Base-by-base conservation (phyloP, 306 rosid species). In the Quercus rubra region DNA sequence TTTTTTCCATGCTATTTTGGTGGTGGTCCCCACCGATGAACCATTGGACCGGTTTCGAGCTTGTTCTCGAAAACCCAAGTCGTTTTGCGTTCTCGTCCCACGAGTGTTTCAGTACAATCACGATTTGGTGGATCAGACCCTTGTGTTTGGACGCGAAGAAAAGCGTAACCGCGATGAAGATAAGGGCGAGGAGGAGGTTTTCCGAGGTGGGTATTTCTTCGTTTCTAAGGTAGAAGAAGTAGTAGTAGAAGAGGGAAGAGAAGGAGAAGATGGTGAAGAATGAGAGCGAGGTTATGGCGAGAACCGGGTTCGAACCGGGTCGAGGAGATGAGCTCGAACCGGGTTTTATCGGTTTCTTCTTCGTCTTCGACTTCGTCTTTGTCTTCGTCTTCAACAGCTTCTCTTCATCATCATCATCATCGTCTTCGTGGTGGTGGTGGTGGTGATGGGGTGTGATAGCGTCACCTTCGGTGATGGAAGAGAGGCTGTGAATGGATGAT, bases 401-500 rank as follows among this genome's bases (percentile, higher is more conserved):
- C 54, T 84, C 49, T 71, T 87, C 81, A 77, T 80, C 77, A 85
- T 41, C 86, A 17, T 59, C 74, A 5, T 49, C 54, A 3, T 49
- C 54, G 1, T 38, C 11, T 1, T 41, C 12, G 0, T 12, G 52
- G 14, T 46, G 14, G 4, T 46, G 52, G 14, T 46, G 52, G 3
- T 46, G 54, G 54, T 76, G 76, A 38, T 80, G 82, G 10, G 74
- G 85, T 11, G 80, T 62, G 51, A 72, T 59, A 68, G 74, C 81
- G 81, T 86, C 89, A 23, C 83, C 92, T 28, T 92, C 91, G 76
- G 82, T 86, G 70, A 93, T 81, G 54, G 98, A 95, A 3, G 92
- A 87, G 73, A 92, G 88, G 73, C 95, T 92, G 58, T 95, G 98
- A 82, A 93, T 81, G 76, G 99, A 96, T 41, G 99, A 95, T 82